Evolutionary conservation across 2,329 filamentous ascomycete genomes (phyloP), one percentile per base, ranked within the genome.

Genomic region (Colletotrichum sublineola): DNA sequence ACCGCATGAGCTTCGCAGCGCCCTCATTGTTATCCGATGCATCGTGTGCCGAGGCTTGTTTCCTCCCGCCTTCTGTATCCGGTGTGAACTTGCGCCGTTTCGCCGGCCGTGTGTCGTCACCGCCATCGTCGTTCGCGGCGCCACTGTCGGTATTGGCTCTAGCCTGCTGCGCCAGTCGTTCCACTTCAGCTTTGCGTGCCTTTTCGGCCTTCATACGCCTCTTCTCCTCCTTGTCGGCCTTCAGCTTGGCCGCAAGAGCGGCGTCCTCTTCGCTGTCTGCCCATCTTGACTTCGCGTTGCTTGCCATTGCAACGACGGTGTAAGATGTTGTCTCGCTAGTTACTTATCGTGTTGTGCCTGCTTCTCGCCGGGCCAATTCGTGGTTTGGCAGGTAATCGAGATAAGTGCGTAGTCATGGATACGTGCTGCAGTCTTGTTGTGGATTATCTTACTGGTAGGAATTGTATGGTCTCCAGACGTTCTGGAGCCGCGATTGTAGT

Each of bases 201-300:
- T 95, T 97, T 79, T 95, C 93, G 38, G 91, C 92, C 82, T 96
- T 98, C 63, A 90, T 84, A 62, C 93, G 91, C 82, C 93, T 94
- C 87, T 96, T 97, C 78, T 95, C 93, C 82, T 97, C 94, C 83
- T 96, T 98, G 80, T 96, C 94, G 74, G 87, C 89, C 82, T 93
- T 96, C 67, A 91, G 87, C 78, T 91, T 90, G 29, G 91, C 91
- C 72, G 94, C 91, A 53, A 92, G 87, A 55, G 90, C 93, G 31
- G 90, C 90, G 80, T 98, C 95, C 76, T 95, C 94, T 77, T 94
- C 93, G 57, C 93, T 91, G 78, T 95, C 90, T 75, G 93, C 94
- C 96, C 96, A 99, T 82, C 96, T 91, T 63, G 96, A 98, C 80
- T 90, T 91, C 66, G 83, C 81, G 79, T 86, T 88, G 78, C 85